phyloP scores from a whole-genome alignment of 2,329 filamentous ascomycete genomes.

The Paecilomyces sp. region DNA sequence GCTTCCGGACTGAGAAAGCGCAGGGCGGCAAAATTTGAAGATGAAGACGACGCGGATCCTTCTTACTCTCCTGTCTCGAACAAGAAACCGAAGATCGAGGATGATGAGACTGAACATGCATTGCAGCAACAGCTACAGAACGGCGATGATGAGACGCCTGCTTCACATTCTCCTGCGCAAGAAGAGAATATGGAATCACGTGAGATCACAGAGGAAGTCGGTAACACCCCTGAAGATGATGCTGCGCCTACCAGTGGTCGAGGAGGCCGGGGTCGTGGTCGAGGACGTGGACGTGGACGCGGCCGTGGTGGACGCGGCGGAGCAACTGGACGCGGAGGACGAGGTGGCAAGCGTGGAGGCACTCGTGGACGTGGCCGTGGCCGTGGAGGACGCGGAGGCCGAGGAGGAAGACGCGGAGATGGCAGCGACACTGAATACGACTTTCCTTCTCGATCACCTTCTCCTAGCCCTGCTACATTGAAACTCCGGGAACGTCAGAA shows the following conservation, averaged over 20 bases:
- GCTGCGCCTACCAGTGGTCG: constrained; percentile 3
- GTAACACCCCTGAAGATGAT: constrained; percentile 9
- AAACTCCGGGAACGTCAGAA: constrained; percentile 34
- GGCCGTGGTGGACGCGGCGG: constrained; percentile 18
- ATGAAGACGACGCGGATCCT: neutral
- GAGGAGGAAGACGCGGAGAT: constrained; percentile 23
- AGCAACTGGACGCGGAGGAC: constrained; percentile 12
- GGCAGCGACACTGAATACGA: constrained; percentile 22
- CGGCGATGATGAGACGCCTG: constrained; percentile 12
- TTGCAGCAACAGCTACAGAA: constrained; percentile 15
- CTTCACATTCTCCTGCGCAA: constrained; percentile 12
- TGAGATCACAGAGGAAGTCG: constrained; percentile 14
- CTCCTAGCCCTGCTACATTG: constrained; percentile 28
- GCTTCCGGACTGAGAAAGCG: constrained; percentile 5
- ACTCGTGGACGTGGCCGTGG: constrained; percentile 7
- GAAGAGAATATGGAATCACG: constrained; percentile 10
- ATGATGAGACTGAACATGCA: constrained; percentile 15
- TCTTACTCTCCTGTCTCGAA: constrained; percentile 6
- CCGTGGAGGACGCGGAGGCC: constrained; percentile 13
- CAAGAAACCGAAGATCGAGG: constrained; percentile 27
- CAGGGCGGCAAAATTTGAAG: constrained; percentile 1
- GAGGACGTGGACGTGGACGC: constrained; percentile 22
- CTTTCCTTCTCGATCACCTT: constrained; percentile 23
- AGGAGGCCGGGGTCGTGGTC: constrained; percentile 23
- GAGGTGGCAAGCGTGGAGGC: constrained; percentile 20